Evolutionary conservation across 73 alveolate genomes (phyloP).

Genomic region (Uronychia binucleata): DNA sequence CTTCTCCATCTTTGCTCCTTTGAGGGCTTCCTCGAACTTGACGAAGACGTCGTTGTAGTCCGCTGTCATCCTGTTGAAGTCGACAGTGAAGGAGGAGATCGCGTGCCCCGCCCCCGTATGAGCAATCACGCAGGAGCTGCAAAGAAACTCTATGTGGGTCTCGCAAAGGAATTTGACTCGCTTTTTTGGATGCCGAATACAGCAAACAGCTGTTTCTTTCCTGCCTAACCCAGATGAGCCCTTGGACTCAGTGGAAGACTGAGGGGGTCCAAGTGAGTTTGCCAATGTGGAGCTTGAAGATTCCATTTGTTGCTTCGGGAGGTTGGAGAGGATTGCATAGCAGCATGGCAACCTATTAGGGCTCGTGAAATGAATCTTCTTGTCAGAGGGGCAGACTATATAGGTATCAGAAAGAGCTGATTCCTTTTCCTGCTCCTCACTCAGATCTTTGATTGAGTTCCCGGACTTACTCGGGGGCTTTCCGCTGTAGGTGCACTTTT

Average conservation of each 20-base stretch:
- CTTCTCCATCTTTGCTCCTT: conserved; percentile 9
- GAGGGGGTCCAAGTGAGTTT: too few species aligned
- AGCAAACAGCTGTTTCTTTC: conserved; percentile 1
- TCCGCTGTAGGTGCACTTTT: conserved; percentile 16
- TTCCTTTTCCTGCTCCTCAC: neutral
- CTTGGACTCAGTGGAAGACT: too few species aligned
- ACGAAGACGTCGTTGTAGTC: conserved; percentile 35
- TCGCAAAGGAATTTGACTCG: conserved; percentile 56
- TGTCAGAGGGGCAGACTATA: conserved; percentile 41
- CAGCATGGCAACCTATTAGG: conserved; percentile 51
- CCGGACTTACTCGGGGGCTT: neutral
- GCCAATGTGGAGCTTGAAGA: too few species aligned
- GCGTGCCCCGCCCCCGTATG: conserved; percentile 70
- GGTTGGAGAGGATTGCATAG: conserved; percentile 47
- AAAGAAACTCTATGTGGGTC: conserved; percentile 54
- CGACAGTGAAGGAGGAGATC: conserved; percentile 33
- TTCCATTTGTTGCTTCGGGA: too few species aligned
- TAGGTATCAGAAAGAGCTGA: neutral
- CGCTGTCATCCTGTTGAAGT: conserved; percentile 12
- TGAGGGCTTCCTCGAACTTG: conserved; percentile 3
- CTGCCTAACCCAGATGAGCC: too few species aligned
- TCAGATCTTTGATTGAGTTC: neutral
- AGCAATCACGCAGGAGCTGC: conserved; percentile 56
- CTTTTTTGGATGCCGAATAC: conserved; percentile 59
- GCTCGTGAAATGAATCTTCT: conserved; percentile 16